Evolutionary conservation across 129 eudicot species (phyloP).

Genomic region (Centrapalus pauciflorus): DNA sequence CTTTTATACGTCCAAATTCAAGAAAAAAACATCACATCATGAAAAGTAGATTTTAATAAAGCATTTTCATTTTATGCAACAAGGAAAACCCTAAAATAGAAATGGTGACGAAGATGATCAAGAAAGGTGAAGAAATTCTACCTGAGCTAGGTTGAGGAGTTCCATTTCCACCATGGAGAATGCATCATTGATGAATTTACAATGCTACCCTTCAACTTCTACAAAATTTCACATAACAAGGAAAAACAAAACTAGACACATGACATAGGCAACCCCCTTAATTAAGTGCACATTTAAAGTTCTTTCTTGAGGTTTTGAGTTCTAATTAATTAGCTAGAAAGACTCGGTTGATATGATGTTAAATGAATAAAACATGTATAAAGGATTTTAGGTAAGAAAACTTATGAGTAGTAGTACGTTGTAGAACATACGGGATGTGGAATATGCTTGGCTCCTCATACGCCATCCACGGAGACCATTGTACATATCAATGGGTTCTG

Average conservation of each 20-base stretch:
- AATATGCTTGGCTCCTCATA: slow-evolving; percentile 99
- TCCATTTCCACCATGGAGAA: slow-evolving; percentile 21
- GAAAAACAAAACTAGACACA: neutral
- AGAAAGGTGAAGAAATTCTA: slow-evolving; percentile 32
- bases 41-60: slow-evolving; percentile 20
- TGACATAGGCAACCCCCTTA: neutral
- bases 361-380: slow-evolving; percentile 5
- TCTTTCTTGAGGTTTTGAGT: neutral
- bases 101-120: slow-evolving; percentile 33
- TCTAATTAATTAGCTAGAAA: no score
- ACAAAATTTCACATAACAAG: slow-evolving; percentile 14
- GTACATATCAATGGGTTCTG: slow-evolving; percentile 53
- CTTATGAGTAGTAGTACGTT: neutral
- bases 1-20: slow-evolving; percentile 21
- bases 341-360: neutral
- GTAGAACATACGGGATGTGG: slow-evolving; percentile 18
- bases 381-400: neutral
- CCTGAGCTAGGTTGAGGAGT: no score
- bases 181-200: slow-evolving; percentile 17
- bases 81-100: slow-evolving; percentile 38
- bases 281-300: neutral
- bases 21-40: slow-evolving; percentile 32
- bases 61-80: slow-evolving; percentile 18
- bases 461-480: slow-evolving; percentile 84
- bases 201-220: slow-evolving; percentile 23